phyloP scores from a whole-genome alignment of 805 yeast genomes.

The Wickerhamomyces strasburgensis region DNA sequence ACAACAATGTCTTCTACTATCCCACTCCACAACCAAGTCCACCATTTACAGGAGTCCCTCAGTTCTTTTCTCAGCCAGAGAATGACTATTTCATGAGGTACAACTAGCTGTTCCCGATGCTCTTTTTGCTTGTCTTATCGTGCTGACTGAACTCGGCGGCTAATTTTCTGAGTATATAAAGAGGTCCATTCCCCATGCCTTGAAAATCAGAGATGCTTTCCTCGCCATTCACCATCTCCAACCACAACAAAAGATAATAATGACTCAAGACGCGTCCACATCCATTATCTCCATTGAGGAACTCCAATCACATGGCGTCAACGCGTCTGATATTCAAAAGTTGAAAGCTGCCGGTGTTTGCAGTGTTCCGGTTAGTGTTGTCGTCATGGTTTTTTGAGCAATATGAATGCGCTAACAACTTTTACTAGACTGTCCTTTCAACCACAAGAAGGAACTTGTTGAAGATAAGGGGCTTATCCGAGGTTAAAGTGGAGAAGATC shows the following conservation, averaged over 20 bases:
- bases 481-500: slow-evolving; percentile 72
- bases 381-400: slow-evolving; percentile 21
- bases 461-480: slow-evolving; percentile 67
- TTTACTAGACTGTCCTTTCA: slow-evolving; percentile 41
- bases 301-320: slow-evolving; percentile 62
- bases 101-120: too few relatives aligned
- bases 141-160: too few relatives aligned
- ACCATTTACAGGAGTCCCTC: neutral
- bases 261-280: slow-evolving; percentile 11
- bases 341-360: slow-evolving; percentile 63
- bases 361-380: slow-evolving; percentile 48
- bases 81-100: too few relatives aligned
- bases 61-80: neutral
- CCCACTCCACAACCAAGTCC: too few relatives aligned
- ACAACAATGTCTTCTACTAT: too few relatives aligned
- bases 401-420: neutral
- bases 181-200: too few relatives aligned
- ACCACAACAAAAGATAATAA: slow-evolving; percentile 1
- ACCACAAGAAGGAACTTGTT: slow-evolving; percentile 62
- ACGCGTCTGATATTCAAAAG: slow-evolving; percentile 66
- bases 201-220: too few relatives aligned
- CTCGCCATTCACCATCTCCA: too few relatives aligned
- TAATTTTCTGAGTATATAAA: too few relatives aligned
- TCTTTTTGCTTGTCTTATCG: too few relatives aligned
- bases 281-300: slow-evolving; percentile 40